phyloP scores from a whole-genome alignment of 2,329 filamentous ascomycete species.

The Microsporum canis region DNA sequence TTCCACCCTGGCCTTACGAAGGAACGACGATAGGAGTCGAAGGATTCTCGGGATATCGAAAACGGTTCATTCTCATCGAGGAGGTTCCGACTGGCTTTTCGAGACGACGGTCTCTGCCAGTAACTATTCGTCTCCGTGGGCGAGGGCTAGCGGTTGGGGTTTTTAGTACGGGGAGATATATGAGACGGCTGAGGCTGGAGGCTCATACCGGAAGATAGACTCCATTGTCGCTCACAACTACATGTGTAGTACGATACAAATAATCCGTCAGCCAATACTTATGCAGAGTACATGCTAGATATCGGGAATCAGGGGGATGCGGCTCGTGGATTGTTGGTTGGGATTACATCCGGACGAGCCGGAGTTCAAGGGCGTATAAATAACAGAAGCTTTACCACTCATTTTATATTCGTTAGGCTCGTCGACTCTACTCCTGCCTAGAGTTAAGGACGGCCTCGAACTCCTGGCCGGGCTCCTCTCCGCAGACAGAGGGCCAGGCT shows the following conservation, averaged over 20 bases:
- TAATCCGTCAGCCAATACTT: constrained; percentile 14
- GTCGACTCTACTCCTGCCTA: constrained; percentile 51
- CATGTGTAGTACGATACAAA: constrained; percentile 16
- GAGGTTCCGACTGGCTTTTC: constrained; percentile 47
- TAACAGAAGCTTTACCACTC: constrained; percentile 51
- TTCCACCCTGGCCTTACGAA: constrained; percentile 54
- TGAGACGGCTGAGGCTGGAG: constrained; percentile 11
- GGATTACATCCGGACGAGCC: background rate
- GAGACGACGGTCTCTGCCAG: constrained; percentile 51
- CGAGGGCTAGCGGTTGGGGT: constrained; percentile 52
- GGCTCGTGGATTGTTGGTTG: constrained; percentile 3
- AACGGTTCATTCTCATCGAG: constrained; percentile 82
- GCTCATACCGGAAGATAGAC: constrained; percentile 75
- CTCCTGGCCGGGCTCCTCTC: constrained; percentile 45
- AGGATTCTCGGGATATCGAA: constrained; percentile 89
- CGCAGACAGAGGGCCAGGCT: constrained; percentile 31
- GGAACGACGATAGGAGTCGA: constrained; percentile 89
- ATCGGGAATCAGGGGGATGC: background rate
- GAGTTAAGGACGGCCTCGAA: constrained; percentile 42
- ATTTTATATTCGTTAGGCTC: constrained; percentile 67
- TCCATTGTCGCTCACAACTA: constrained; percentile 92
- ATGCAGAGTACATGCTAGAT: background rate
- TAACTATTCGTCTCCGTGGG: constrained; percentile 72
- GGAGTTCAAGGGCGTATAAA: background rate
- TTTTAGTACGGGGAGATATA: too few species aligned